Evolutionary conservation across 306 rosid species (phyloP), one percentile per base, ranked within the genome.

Genomic region (Sindora glabra): DNA sequence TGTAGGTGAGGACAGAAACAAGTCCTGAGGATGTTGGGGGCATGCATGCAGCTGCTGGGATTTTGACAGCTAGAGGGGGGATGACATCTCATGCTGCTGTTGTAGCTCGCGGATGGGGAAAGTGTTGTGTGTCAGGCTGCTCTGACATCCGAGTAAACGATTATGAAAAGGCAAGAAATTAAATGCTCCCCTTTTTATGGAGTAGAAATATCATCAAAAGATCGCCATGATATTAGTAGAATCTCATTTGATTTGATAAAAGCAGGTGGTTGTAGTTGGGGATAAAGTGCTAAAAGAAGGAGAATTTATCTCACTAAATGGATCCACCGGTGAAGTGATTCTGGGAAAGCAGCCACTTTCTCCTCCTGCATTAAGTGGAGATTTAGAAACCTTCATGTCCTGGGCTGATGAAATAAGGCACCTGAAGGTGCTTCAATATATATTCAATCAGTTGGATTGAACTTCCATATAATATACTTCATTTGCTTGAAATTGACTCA

Each of bases 21-120:
- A 94, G 99, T 72, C 99, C 99, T 4, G 99, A 94, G 81, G 99
- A 94, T 68, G 72, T 94, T 62, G 99, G 99, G 9, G 99, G 97
- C 5, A 94, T 94, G 99, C 96, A 94, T 74, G 95, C 99, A 44
- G 96, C 97, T 40, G 74, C 81, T n/a, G 99, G 97, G 54, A 94
- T 94, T 64, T 82, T 89, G 77, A 94, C 99, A 59, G 97, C 96
- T 1, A 82, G 97, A 80, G 99, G 99, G 32, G 99, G 99, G 42
- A 89, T 89, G 99, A 94, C 99, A 64, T 94, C 99, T 71, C 99
- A 94, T 69, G 99, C 99, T 8, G 99, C 99, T 15, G 99, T 94
- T 25, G 95, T 94, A 21, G 99, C 95, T 9, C 89, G 97, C 39
- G 99, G 97, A 59, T 89, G 99, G 99, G 99, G 99, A 29, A 94